Conservation (phyloP, 208 protist species). For the Trypanosoma theileri region DNA sequence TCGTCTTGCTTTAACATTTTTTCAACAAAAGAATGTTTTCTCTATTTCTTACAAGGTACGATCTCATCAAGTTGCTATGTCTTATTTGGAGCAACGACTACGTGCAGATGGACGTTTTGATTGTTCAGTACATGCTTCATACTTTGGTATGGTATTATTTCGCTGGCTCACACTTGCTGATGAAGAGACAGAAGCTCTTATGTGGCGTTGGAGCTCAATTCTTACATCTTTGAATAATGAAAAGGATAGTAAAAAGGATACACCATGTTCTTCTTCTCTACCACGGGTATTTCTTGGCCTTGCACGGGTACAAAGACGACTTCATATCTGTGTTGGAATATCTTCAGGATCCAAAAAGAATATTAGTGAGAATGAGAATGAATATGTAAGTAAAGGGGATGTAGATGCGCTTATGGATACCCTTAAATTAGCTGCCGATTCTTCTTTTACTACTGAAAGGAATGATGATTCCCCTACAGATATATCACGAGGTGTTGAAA, state of each 20-base stretch:
- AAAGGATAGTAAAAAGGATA: background rate
- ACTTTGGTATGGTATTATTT: conserved; percentile 58
- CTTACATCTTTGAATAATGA: background rate
- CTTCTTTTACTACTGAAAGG: background rate
- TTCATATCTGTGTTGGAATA: conserved; percentile 32
- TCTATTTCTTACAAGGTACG: conserved; percentile 2
- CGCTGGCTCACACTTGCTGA: conserved; percentile 64
- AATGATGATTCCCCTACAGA: background rate
- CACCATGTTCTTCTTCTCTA: background rate
- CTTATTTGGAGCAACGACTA: conserved; percentile 36
- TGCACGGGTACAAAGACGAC: conserved; percentile 41
- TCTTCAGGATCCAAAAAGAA: background rate
- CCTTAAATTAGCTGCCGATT: conserved; percentile 8
- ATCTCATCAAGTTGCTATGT: conserved; percentile 26
- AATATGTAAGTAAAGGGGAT: background rate
- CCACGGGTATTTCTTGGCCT: conserved; percentile 35
- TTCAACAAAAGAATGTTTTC: background rate
- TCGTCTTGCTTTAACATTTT: conserved; percentile 12
- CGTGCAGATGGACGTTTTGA: conserved; percentile 74
- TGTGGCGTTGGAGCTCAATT: conserved; percentile 27
- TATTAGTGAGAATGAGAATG: background rate
- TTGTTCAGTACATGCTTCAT: conserved; percentile 38
- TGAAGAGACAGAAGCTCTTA: conserved; percentile 50
- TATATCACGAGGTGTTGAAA: too few relatives aligned
- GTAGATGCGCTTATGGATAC: conserved; percentile 21